phyloP scores from a whole-genome alignment of 2,329 filamentous ascomycete genomes.

The Aspergillus intermedius region DNA sequence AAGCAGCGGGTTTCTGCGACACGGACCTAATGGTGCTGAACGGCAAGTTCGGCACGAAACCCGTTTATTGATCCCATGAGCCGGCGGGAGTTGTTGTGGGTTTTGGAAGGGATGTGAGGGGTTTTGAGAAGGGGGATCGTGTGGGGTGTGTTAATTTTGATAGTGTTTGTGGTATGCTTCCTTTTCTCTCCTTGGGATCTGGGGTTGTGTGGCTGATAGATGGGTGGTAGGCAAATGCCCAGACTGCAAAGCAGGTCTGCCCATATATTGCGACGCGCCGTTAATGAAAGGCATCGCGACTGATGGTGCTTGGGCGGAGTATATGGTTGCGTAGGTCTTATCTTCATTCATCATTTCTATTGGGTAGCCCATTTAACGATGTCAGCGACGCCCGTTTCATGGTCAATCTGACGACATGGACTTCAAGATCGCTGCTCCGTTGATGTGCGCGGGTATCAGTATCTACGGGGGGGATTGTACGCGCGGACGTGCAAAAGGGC shows the following conservation, averaged over 20 bases:
- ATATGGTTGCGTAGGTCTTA: slow-evolving; percentile 35
- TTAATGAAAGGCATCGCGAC: slow-evolving; percentile 43
- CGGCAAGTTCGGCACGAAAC: slow-evolving; percentile 43
- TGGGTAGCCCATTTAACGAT: not conserved
- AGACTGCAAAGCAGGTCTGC: slow-evolving; percentile 38
- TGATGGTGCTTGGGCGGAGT: slow-evolving; percentile 54
- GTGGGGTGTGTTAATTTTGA: slow-evolving; percentile 52
- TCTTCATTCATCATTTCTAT: not conserved
- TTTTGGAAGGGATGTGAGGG: slow-evolving; percentile 34
- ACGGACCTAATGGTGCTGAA: slow-evolving; percentile 53
- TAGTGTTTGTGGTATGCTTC: slow-evolving; percentile 43
- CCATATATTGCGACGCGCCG: slow-evolving; percentile 9
- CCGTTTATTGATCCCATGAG: slow-evolving; percentile 53
- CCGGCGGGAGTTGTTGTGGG: slow-evolving; percentile 51
- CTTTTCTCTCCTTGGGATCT: not conserved
- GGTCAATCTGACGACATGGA: slow-evolving; percentile 43
- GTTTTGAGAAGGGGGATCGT: slow-evolving; percentile 46
- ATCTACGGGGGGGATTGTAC: slow-evolving; percentile 44
- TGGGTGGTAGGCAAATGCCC: slow-evolving; percentile 31
- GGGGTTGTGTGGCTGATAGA: not conserved
- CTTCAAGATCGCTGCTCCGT: slow-evolving; percentile 48
- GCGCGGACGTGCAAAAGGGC: slow-evolving; percentile 30
- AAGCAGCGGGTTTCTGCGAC: slow-evolving; percentile 57
- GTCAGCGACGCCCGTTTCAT: slow-evolving; percentile 40
- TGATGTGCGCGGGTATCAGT: slow-evolving; percentile 52